phyloP scores from a whole-genome alignment of 345 rosid species.

The Boechera stricta region DNA sequence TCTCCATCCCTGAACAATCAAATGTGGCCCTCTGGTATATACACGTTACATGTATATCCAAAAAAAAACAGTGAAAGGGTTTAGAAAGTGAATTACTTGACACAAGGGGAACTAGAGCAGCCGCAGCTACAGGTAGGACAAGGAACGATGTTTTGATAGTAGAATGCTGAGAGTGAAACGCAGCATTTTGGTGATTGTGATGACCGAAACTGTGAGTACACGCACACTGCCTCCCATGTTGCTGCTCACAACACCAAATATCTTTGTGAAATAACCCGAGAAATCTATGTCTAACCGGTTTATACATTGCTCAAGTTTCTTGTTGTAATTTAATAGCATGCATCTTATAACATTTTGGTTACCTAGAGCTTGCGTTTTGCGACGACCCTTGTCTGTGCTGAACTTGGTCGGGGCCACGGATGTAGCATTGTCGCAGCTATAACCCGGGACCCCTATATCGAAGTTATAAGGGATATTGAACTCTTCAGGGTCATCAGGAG shows the following conservation, averaged over 20 bases:
- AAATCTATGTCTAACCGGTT: too few species aligned
- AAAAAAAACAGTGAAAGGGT: background rate
- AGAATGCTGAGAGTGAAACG: constrained; percentile 84
- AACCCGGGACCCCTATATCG: constrained; percentile 68
- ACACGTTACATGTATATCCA: too few species aligned
- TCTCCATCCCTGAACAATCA: constrained; percentile 51
- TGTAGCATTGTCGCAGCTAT: constrained; percentile 56
- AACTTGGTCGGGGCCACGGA: constrained; percentile 58
- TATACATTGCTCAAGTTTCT: too few species aligned
- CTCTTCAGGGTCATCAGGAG: background rate
- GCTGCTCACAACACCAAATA: constrained; percentile 45
- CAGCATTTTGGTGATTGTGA: constrained; percentile 78
- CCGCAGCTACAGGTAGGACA: constrained; percentile 78
- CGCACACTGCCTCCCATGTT: constrained; percentile 76
- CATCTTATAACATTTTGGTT: background rate
- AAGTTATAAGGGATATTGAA: constrained; percentile 65
- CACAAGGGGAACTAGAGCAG: constrained; percentile 62
- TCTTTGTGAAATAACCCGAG: background rate
- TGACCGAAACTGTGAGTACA: constrained; percentile 68
- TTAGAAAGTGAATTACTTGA: constrained; percentile 47
- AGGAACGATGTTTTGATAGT: constrained; percentile 63
- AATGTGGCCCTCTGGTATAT: too few species aligned
- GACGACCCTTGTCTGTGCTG: constrained; percentile 58
- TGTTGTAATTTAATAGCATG: too few species aligned
- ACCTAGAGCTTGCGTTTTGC: constrained; percentile 83